Base-by-base conservation (phyloP, 2,329 filamentous ascomycete species). In the Akanthomyces muscarius region DNA sequence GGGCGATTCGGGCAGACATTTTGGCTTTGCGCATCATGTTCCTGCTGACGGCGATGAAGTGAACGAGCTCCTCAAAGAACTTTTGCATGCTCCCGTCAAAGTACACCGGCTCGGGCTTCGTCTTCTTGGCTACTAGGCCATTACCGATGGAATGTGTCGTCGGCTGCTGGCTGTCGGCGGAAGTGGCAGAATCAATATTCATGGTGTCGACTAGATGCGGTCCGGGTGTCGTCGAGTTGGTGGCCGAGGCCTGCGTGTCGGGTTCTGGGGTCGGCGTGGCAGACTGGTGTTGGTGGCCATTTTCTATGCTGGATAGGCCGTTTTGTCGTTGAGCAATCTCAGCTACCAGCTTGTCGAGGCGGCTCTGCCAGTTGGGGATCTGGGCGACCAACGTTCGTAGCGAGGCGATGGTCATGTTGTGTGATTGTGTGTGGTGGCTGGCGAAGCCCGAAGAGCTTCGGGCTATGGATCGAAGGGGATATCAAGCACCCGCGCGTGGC, bases 11-110 rank as follows among this genome's bases (percentile, higher is more conserved):
- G 62, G 88, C 87, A 60, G 90, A 89, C 89, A 92, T 91, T 76
- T 91, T 95, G 59, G 89, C 91, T 75, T 94, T 96, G 55, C 93
- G 88, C 74, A 97, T 88, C 67, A 91, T 81, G 75, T 96, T 96
- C 63, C 93, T 83, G 56, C 89, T 90, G 1, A 86, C 85, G 5
- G 90, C 91, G 42, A 97, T 87, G 62, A 90, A 89, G 65, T 91
- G 88, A 63, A 97, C 92, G 56, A 97, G 78, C 62, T 89, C 83
- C 69, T 96, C 92, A 67, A 97, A 92, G 45, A 89, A 86, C 57
- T 86, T 86, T 72, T 97, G 92, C 4, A 96, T 88, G 65, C 91
- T 88, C 68, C 89, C 91, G 72, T 97, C 93, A 72, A 97, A 97
- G 75, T 92, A 93, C n/a, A 97, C 90, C 16, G 52, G 53, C 94